Evolutionary conservation across 768 basidiomycete species (phyloP).

Genomic region (Myochromella boudieri): DNA sequence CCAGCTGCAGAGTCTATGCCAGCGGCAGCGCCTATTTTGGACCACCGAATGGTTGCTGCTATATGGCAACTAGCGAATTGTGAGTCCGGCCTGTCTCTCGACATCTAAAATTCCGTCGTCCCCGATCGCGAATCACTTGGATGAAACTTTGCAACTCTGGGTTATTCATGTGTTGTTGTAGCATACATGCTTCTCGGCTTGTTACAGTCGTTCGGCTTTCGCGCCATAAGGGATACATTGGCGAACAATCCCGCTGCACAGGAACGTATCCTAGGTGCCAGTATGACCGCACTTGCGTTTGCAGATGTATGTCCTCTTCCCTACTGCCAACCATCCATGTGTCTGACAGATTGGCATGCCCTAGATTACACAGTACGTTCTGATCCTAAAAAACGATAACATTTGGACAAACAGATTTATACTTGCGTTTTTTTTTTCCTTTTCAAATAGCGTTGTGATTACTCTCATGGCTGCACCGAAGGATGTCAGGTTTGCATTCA

Average conservation of each 20-base stretch:
- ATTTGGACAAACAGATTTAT: background rate
- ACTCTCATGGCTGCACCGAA: constrained; percentile 60
- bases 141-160: too few species aligned
- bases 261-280: constrained; percentile 66
- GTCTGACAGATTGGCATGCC: background rate
- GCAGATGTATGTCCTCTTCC: constrained; percentile 58
- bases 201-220: constrained; percentile 65
- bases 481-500: constrained; percentile 47
- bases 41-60: constrained; percentile 56
- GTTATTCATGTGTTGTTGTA: too few species aligned
- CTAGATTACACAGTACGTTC: constrained; percentile 62
- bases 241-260: constrained; percentile 57
- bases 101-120: background rate
- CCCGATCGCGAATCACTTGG: background rate
- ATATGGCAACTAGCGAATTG: constrained; percentile 72
- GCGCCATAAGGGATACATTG: constrained; percentile 62
- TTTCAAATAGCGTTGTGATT: constrained; percentile 53
- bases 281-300: constrained; percentile 60
- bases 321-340: background rate
- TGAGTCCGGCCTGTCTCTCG: constrained; percentile 32
- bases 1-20: constrained; percentile 39
- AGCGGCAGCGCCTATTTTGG: constrained; percentile 27
- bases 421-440: constrained; percentile 5
- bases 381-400: background rate
- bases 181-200: constrained; percentile 44